These are phyloP conservation scores for Imleria badia DNA, from an alignment of 768 basidiomycete genomes.

Conservation along the genomic window DNA sequence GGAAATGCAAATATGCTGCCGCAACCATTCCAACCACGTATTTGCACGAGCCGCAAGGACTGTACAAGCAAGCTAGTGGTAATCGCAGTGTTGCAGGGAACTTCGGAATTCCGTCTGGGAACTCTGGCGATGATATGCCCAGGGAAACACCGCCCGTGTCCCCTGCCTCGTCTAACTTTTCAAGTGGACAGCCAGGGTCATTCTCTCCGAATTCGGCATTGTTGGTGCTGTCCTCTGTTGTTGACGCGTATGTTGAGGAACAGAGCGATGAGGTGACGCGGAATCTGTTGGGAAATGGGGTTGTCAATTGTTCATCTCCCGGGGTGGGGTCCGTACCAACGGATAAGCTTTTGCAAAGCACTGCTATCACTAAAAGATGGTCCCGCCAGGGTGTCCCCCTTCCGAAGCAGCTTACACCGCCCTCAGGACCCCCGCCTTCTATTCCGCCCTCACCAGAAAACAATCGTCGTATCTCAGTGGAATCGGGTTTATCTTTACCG, in stretches of 20 bases:
- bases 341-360: conserved; percentile 25
- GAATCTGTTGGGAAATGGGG: neutral
- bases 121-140: conserved; percentile 7
- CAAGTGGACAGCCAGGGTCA: neutral
- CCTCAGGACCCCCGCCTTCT: conserved; percentile 58
- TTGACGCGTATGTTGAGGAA: neutral
- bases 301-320: neutral
- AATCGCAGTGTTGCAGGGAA: conserved; percentile 32
- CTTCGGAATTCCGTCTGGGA: conserved; percentile 24
- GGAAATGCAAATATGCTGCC: conserved; percentile 24
- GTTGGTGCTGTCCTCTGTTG: neutral
- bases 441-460: conserved; percentile 33
- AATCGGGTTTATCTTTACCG: conserved; percentile 25
- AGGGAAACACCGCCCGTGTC: conserved; percentile 11
- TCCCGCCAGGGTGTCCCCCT: conserved; percentile 48
- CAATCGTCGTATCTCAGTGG: conserved; percentile 24
- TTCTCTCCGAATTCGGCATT: conserved; percentile 1
- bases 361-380: conserved; percentile 46
- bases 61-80: conserved; percentile 27
- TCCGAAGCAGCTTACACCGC: conserved; percentile 56
- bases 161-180: conserved; percentile 3
- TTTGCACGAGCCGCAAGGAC: conserved; percentile 10
- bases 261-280: conserved; percentile 1
- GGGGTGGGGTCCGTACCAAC: conserved; percentile 17
- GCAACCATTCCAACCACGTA: neutral